A percentile compares a stretch with the other conserved stretches of the same genome.
Evolutionary conservation across 2,329 filamentous ascomycete genomes (phyloP).

Genomic region (Cercospora sojina): DNA sequence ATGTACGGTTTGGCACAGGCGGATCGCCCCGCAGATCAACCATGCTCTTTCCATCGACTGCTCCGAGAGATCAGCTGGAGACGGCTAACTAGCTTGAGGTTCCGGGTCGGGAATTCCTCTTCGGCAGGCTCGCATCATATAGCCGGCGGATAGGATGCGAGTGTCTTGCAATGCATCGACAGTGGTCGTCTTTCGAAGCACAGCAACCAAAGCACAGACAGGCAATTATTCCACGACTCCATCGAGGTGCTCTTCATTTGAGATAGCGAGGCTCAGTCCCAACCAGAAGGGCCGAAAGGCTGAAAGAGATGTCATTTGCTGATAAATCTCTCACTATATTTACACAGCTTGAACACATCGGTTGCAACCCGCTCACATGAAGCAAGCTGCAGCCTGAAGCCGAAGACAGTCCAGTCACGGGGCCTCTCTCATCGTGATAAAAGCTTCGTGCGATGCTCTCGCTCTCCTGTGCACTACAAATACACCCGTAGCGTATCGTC

Average conservation of each 20-base stretch:
- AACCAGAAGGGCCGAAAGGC: background rate
- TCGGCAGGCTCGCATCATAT: background rate
- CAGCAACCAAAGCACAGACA: background rate
- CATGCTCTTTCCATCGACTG: background rate
- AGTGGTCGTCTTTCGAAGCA: background rate
- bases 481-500: slow-evolving; percentile 21
- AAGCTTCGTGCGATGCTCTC: background rate
- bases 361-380: background rate
- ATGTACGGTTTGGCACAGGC: background rate
- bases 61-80: background rate
- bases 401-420: background rate
- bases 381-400: background rate
- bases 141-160: background rate
- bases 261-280: background rate
- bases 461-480: slow-evolving; percentile 17
- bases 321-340: background rate
- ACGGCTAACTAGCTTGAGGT: background rate
- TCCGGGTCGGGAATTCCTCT: background rate
- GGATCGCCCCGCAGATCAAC: background rate
- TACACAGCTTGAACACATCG: background rate
- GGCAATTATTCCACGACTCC: background rate
- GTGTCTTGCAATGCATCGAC: background rate
- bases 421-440: background rate
- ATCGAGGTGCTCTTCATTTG: background rate
- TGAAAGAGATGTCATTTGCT: background rate